These are phyloP conservation scores for Psilocybe azurescens DNA, from an alignment of 768 basidiomycete genomes.

Conservation along the genomic window DNA sequence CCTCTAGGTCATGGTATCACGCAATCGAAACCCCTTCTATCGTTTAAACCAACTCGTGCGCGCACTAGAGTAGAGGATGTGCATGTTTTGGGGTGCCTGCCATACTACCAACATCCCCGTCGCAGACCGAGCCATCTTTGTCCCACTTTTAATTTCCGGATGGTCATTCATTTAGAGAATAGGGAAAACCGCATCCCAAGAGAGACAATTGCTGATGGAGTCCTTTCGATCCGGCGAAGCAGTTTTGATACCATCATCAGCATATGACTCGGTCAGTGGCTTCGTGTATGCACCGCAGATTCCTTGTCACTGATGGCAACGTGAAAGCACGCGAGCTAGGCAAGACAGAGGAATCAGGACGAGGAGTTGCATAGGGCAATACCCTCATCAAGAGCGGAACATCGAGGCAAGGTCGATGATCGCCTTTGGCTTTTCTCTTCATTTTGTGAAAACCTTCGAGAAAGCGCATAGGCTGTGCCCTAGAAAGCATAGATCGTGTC, in stretches of 20 bases:
- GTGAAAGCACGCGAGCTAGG: not conserved
- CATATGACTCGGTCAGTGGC: slow-evolving; percentile 9
- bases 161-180: slow-evolving; percentile 3
- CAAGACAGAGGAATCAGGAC: not conserved
- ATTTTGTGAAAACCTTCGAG: slow-evolving; percentile 1
- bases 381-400: slow-evolving; percentile 2
- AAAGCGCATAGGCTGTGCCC: slow-evolving; percentile 2
- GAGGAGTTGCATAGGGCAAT: slow-evolving; percentile 6
- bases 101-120: not conserved
- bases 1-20: slow-evolving; percentile 9
- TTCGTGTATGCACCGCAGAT: slow-evolving; percentile 4
- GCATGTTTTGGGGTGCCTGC: slow-evolving; percentile 16
- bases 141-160: slow-evolving; percentile 6
- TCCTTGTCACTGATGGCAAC: not conserved
- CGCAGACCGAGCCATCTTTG: slow-evolving; percentile 2
- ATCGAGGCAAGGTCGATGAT: slow-evolving; percentile 9
- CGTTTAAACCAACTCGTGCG: not conserved
- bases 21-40: not conserved
- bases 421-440: slow-evolving; percentile 3
- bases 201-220: not conserved
- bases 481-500: not conserved
- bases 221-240: slow-evolving; percentile 10
- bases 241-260: slow-evolving; percentile 14
- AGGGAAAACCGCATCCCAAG: slow-evolving; percentile 12
- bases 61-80: not conserved